Conservation (phyloP, 495 filamentous ascomycete genomes). For the Penicillium bialowiezense region DNA sequence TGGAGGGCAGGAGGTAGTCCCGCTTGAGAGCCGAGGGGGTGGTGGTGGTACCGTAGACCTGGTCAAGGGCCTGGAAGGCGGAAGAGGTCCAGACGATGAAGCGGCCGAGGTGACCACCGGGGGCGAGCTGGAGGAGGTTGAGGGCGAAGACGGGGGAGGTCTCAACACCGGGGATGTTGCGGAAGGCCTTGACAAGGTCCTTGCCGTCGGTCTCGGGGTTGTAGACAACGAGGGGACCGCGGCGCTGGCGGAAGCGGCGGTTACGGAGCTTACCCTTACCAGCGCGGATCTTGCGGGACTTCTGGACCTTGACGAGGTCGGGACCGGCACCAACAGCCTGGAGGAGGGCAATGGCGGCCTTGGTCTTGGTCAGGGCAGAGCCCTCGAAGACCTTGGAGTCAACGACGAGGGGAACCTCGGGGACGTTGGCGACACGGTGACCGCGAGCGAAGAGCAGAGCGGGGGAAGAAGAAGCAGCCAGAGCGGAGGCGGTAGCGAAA, state of each 20-base stretch:
- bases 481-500: slow-evolving; percentile 94
- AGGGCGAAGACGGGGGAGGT: slow-evolving; percentile 90
- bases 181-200: slow-evolving; percentile 86
- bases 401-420: slow-evolving; percentile 95
- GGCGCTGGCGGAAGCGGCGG: slow-evolving; percentile 94
- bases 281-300: slow-evolving; percentile 88
- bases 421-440: slow-evolving; percentile 86
- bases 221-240: slow-evolving; percentile 95
- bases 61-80: slow-evolving; percentile 92
- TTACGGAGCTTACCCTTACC: slow-evolving; percentile 97
- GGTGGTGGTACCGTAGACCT: slow-evolving; percentile 90
- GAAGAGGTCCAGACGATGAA: slow-evolving; percentile 99
- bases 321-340: slow-evolving; percentile 84
- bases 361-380: slow-evolving; percentile 79
- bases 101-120: slow-evolving; percentile 96
- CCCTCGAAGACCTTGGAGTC: slow-evolving; percentile 81
- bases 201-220: slow-evolving; percentile 89
- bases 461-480: slow-evolving; percentile 92
- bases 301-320: slow-evolving; percentile 91
- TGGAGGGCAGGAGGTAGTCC: slow-evolving; percentile 93
- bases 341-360: slow-evolving; percentile 79
- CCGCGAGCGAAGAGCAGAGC: slow-evolving; percentile 94
- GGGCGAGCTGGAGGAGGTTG: slow-evolving; percentile 98
- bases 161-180: slow-evolving; percentile 98
- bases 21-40: slow-evolving; percentile 86